Evolutionary conservation across 495 filamentous ascomycete species (phyloP).

Genomic region (Penicillium cataractarum): DNA sequence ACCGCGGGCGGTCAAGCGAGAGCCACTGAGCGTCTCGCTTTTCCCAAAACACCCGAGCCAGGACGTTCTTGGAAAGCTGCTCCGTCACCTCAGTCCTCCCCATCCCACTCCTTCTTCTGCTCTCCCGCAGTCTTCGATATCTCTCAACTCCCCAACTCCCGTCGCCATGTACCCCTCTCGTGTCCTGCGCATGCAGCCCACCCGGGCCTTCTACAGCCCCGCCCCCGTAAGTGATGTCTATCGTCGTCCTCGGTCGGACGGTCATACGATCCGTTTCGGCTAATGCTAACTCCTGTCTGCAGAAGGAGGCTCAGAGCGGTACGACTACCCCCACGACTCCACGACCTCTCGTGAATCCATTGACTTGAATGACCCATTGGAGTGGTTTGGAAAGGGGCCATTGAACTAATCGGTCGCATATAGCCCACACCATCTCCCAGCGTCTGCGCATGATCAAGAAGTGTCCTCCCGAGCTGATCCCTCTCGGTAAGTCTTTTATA

Average conservation of each 20-base stretch:
- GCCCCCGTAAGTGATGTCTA: slow-evolving; percentile 69
- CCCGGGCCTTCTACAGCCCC: slow-evolving; percentile 69
- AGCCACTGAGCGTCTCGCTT: slow-evolving; percentile 48
- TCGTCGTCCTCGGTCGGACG: slow-evolving; percentile 14
- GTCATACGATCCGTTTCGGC: slow-evolving; percentile 34
- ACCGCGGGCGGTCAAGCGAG: slow-evolving; percentile 51
- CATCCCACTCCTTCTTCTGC: slow-evolving; percentile 29
- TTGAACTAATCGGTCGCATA: slow-evolving; percentile 36
- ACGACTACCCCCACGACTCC: slow-evolving; percentile 41
- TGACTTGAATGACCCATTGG: slow-evolving; percentile 9
- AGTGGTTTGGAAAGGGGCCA: slow-evolving; percentile 1
- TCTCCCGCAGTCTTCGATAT: slow-evolving; percentile 24
- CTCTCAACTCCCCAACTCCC: slow-evolving; percentile 8
- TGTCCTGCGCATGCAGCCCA: slow-evolving; percentile 57
- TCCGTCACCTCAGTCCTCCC: slow-evolving; percentile 7
- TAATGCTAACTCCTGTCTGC: slow-evolving; percentile 42
- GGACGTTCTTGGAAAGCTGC: slow-evolving; percentile 32
- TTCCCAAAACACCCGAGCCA: slow-evolving; percentile 46
- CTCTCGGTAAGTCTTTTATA: slow-evolving; percentile 71
- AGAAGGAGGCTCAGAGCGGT: slow-evolving; percentile 88
- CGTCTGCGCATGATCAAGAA: slow-evolving; percentile 83
- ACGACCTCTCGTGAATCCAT: slow-evolving; percentile 12
- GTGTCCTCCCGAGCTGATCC: slow-evolving; percentile 92
- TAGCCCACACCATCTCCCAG: slow-evolving; percentile 97
- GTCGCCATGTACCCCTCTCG: slow-evolving; percentile 69